phyloP scores from a whole-genome alignment of 1,139 yeast species.

The Geotrichum siamense region DNA sequence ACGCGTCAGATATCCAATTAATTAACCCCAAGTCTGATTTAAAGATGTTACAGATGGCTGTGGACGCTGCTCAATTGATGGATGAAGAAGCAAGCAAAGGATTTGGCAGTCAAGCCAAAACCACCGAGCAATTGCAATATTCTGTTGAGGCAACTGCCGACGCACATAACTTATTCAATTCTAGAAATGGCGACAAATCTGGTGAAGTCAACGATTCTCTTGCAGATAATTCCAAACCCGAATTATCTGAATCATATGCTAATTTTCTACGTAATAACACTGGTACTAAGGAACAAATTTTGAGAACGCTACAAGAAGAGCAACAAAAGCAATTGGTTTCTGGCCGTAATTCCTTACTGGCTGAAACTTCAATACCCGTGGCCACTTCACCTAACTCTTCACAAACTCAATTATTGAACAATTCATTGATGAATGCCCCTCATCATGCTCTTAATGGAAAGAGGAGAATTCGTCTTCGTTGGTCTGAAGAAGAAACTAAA shows the following conservation, averaged over 20 bases:
- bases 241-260: conserved; percentile 10
- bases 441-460: conserved; percentile 20
- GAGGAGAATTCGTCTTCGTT: conserved; percentile 35
- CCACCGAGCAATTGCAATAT: neutral
- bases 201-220: conserved; percentile 4
- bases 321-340: conserved; percentile 10
- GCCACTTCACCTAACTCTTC: conserved; percentile 3
- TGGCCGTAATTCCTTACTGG: neutral
- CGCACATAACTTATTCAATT: neutral
- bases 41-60: conserved; percentile 17
- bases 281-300: conserved; percentile 8
- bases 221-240: neutral
- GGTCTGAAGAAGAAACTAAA: conserved; percentile 41
- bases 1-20: conserved; percentile 11
- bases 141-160: neutral
- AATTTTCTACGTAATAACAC: conserved; percentile 11
- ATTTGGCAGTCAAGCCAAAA: neutral
- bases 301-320: conserved; percentile 8
- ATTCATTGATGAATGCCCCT: conserved; percentile 15
- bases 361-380: conserved; percentile 7
- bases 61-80: conserved; percentile 13
- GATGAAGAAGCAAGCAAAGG: conserved; percentile 9
- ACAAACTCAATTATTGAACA: conserved; percentile 2
- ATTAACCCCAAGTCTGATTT: conserved; percentile 14
- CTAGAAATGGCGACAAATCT: conserved; percentile 3